phyloP scores from a whole-genome alignment of 345 rosid species.

The Eucalyptus decipiens region DNA sequence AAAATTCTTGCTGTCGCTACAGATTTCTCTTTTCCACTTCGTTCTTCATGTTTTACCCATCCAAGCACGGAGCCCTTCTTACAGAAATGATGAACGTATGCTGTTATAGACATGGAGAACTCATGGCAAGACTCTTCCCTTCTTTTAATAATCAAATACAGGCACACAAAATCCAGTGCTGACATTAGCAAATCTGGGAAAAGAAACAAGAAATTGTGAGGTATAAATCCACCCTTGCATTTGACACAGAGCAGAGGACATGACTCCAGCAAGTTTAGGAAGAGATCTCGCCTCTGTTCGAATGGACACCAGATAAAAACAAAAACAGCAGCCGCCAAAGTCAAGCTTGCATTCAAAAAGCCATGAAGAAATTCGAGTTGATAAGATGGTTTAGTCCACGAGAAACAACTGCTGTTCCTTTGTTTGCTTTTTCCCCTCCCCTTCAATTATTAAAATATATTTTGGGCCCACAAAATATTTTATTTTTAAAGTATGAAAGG shows the following conservation, averaged over 20 bases:
- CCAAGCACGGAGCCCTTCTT: background rate
- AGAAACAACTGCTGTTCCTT: background rate
- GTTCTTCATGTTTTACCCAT: background rate
- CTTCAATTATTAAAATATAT: background rate
- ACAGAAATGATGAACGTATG: background rate
- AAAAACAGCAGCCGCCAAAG: background rate
- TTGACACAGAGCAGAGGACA: background rate
- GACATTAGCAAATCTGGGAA: background rate
- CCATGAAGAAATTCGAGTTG: background rate
- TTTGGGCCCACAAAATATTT: background rate
- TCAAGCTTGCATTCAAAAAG: background rate
- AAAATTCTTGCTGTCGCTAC: background rate
- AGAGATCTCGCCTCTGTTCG: background rate
- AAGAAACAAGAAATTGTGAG: background rate
- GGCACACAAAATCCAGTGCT: background rate
- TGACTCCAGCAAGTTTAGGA: background rate
- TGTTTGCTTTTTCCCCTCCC: background rate
- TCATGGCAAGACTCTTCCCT: background rate
- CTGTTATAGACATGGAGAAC: background rate
- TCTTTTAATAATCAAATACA: background rate
- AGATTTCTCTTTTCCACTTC: background rate
- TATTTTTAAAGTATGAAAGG: background rate
- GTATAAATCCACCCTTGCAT: background rate
- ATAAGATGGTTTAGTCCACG: background rate
- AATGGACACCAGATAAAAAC: background rate